These are phyloP conservation scores for Vigna angularis DNA, from an alignment of 306 rosid species.

Conservation along the genomic window DNA sequence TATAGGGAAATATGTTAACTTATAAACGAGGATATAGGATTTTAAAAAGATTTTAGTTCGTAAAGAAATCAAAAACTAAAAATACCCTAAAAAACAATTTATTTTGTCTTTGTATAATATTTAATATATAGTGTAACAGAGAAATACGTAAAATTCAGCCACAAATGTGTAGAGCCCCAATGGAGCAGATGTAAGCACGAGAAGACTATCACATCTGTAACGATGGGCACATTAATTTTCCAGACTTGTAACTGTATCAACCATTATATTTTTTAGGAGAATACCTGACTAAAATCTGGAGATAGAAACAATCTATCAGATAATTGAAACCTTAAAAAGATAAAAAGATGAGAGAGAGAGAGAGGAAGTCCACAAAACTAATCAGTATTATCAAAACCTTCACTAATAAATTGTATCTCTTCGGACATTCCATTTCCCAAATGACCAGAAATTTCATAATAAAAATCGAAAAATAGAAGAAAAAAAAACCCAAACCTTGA, in stretches of 20 bases:
- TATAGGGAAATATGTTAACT: neutral
- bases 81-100: neutral
- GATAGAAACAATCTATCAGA: neutral
- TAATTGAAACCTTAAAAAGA: neutral
- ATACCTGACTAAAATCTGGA: constrained; percentile 75
- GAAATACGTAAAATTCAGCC: neutral
- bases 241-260: constrained; percentile 59
- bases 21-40: neutral
- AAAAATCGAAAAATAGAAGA: neutral
- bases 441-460: neutral
- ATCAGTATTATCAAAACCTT: neutral
- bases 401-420: neutral
- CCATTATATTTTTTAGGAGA: constrained; percentile 39
- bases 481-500: constrained; percentile 51
- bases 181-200: constrained; percentile 55
- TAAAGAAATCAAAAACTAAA: neutral
- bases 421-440: neutral
- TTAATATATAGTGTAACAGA: neutral
- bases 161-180: constrained; percentile 40
- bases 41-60: neutral
- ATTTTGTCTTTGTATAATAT: neutral
- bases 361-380: neutral
- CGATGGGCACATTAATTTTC: constrained; percentile 51
- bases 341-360: neutral
- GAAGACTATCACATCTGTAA: constrained; percentile 48